A percentile compares a stretch with the other conserved stretches of the same genome.
phyloP scores from a whole-genome alignment of 2,329 filamentous ascomycete genomes.

The Talaromyces sp. region DNA sequence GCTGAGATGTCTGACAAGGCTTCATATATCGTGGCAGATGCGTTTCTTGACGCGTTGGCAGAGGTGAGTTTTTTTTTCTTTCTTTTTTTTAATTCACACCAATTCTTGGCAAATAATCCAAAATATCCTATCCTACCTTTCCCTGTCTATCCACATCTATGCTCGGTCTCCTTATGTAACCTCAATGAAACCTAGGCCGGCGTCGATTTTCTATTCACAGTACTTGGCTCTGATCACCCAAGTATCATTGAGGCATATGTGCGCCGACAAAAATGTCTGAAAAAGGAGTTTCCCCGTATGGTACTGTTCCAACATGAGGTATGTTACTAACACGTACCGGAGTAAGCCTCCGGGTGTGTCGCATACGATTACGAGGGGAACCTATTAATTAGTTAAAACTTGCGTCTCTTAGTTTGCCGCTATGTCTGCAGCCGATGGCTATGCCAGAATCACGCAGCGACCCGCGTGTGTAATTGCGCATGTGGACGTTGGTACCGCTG shows the following conservation, averaged over 20 bases:
- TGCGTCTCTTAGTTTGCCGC: conserved; percentile 13
- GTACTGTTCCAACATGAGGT: conserved; percentile 17
- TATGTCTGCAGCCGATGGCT: conserved; percentile 16
- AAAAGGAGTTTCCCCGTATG: conserved; percentile 15
- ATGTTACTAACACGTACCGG: neutral
- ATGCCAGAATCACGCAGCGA: conserved; percentile 14
- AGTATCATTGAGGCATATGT: conserved; percentile 18
- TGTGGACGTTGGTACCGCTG: conserved; percentile 75
- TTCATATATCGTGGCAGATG: conserved; percentile 14
- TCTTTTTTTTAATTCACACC: too few relatives aligned
- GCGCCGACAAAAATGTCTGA: conserved; percentile 12
- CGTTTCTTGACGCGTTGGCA: conserved; percentile 16
- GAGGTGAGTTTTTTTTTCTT: conserved; percentile 10
- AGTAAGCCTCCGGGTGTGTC: neutral
- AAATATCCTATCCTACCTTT: neutral
- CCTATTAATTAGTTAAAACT: neutral
- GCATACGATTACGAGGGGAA: neutral
- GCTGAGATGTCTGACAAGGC: conserved; percentile 4
- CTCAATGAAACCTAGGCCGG: conserved; percentile 9
- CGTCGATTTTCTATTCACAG: conserved; percentile 16
- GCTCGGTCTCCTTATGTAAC: conserved; percentile 3
- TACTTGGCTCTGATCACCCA: conserved; percentile 16
- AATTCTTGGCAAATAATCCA: neutral
- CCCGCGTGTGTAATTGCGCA: conserved; percentile 63
- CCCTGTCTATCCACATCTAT: neutral